Evolutionary conservation across 371 early-diverging fungal genomes (phyloP).

Genomic region (Mucor racemosus): DNA sequence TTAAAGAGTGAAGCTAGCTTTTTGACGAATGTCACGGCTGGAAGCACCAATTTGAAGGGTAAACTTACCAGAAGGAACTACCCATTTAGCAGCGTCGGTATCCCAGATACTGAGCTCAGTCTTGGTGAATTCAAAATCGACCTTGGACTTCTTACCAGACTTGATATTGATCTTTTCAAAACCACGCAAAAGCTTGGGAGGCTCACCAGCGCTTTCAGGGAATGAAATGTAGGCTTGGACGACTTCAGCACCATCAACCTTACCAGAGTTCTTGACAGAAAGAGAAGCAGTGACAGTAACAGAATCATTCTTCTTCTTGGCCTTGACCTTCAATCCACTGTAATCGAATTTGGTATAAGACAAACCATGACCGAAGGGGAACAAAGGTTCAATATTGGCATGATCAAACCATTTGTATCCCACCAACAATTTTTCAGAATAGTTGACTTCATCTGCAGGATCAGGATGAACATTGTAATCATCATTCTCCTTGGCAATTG

Average conservation of each 20-base stretch:
- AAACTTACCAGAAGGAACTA: constrained; percentile 49
- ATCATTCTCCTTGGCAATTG: constrained; percentile 43
- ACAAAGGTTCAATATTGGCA: constrained; percentile 50
- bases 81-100: constrained; percentile 37
- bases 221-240: constrained; percentile 60
- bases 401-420: constrained; percentile 63
- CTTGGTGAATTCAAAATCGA: constrained; percentile 41
- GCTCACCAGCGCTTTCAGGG: constrained; percentile 53
- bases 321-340: constrained; percentile 30
- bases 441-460: constrained; percentile 26
- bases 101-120: constrained; percentile 57
- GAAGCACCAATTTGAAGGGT: constrained; percentile 54
- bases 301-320: constrained; percentile 1
- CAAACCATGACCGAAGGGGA: constrained; percentile 67
- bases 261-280: constrained; percentile 54
- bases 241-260: constrained; percentile 58
- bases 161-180: constrained; percentile 57
- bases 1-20: constrained; percentile 25
- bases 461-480: constrained; percentile 43
- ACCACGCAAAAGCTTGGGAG: constrained; percentile 58
- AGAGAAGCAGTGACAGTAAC: constrained; percentile 37
- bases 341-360: constrained; percentile 66
- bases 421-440: constrained; percentile 57
- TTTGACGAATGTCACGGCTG: constrained; percentile 53
- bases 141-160: constrained; percentile 27